Base-by-base conservation (phyloP, 1,139 yeast species). In the Blastobotrys persicus region DNA sequence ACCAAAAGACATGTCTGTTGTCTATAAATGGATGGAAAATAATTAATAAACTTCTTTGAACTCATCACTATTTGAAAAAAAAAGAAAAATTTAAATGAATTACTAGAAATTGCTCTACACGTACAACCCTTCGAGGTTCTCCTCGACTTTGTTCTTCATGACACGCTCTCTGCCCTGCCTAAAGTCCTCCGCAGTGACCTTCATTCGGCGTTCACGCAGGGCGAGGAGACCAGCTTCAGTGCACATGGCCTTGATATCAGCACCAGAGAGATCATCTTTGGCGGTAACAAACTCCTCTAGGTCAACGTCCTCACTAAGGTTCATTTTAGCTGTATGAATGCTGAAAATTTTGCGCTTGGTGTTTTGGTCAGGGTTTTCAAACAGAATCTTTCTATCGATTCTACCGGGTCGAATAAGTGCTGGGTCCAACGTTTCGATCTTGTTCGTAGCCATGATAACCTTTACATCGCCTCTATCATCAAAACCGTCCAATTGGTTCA, bases 331-430 rank as follows among this genome's bases (percentile, higher is more conserved):
- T 4, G 98, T 91, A 70, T 94, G 98, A 60, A 92, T 94, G 50
- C 84, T 80, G 62, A 94, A 78, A 69, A 94, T 94, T 78, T 91
- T 91, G 76, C 88, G 86, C 75, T 91, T 89, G 46, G 98, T 92
- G 50, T 83, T 77, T 46, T 94, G 81, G 67, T 92, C 98, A 17
- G 98, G 98, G 66, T 87, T 89, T 72, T 92, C 98, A 72, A 94
- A 94, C 64, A 91, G 75, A 64, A 94, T 94, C 76, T 94, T 94
- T 66, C 98, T 81, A 70, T 94, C 99, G 65, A 94, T 92, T 78
- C 99, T 85, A 44, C 99, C 99, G 0, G 99, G 99, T 72, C 99
- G 84, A 61, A 94, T 89, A 66, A 92, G 79, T 4, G 99, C 99
- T 4, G 98, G 98, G 70, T 94, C 99, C 62, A 94, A 78, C 23